These are phyloP conservation scores for Ceratopteris richardii DNA, from an alignment of 75 land plant genomes.

Conservation along the genomic window DNA sequence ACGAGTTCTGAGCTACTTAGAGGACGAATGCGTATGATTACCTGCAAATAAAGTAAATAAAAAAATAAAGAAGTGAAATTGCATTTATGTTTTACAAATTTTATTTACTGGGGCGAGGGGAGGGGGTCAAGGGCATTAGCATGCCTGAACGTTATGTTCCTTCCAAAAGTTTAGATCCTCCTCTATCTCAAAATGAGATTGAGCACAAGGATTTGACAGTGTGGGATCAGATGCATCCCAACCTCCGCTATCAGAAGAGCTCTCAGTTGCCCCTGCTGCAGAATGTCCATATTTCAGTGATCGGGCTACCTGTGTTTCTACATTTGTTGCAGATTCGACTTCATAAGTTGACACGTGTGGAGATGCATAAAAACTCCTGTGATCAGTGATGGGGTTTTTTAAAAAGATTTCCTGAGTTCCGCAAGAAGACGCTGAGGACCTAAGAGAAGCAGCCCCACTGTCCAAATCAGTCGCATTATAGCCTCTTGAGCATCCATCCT, in stretches of 20 bases:
- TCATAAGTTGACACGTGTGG: neutral
- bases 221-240: neutral
- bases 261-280: neutral
- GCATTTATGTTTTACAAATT: too few species aligned
- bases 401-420: neutral
- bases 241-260: conserved; percentile 1
- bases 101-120: too few species aligned
- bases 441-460: neutral
- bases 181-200: conserved; percentile 42
- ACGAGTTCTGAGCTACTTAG: conserved; percentile 64
- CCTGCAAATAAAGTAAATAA: conserved; percentile 28
- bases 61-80: too few species aligned
- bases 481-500: neutral
- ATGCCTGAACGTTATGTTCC: conserved; percentile 88
- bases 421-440: neutral
- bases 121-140: neutral
- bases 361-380: neutral
- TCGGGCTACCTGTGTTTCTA: conserved; percentile 7
- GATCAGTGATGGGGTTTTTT: neutral
- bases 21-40: conserved; percentile 76
- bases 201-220: neutral
- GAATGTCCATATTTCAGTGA: conserved; percentile 20
- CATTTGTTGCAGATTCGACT: neutral
- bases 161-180: conserved; percentile 89
- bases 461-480: neutral